Evolutionary conservation across 2,329 filamentous ascomycete species (phyloP), one percentile per base, ranked within the genome.

Genomic region (Berkeleyomyces rouxiae): DNA sequence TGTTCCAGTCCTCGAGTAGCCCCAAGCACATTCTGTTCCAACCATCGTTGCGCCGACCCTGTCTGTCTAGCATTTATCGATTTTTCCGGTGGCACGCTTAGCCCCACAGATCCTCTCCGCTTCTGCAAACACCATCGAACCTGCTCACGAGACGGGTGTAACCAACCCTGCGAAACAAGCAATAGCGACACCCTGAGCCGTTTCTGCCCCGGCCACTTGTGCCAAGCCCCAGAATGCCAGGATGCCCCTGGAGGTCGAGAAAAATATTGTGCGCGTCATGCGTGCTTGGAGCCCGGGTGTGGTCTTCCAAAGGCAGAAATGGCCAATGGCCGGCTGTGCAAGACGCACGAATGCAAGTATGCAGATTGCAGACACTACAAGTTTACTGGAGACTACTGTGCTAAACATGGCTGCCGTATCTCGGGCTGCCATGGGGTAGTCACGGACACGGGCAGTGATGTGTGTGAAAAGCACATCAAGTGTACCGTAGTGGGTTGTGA

Each of bases 121-220:
- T 69, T 67, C 66, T 69, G 68, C 58, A 66, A 69, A 13, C 65
- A 67, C 7, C 68, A 69, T 61, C 64, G 68, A 7, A 58, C 67
- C 33, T 69, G 68, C 66, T 49, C 59, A 16, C 47, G 59, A 1
- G 53, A 33, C 3, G 63, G 57, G 10, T 69, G 68, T 55, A 43
- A 36, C 6, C 64, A 65, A n/a, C 67, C 67, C 51, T 65, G 67
- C 13, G 61, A 59, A 51, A 59, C 13, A 9, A 46, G 58, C n/a
- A 47, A 62, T n/a, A 47, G 44, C 3, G 61, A 49, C 13, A 42
- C 23, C 16, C 47, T 57, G 13, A 58, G 58, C 4, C 51, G 62
- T 11, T 62, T 62, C 49, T 68, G 67, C 46, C 53, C 43, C 3
- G 62, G 40, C 7, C 68, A 69, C 49, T 63, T 61, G 3, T 68